Conservation (phyloP, 179 eudicot genomes). For the Beta macrorhiza region DNA sequence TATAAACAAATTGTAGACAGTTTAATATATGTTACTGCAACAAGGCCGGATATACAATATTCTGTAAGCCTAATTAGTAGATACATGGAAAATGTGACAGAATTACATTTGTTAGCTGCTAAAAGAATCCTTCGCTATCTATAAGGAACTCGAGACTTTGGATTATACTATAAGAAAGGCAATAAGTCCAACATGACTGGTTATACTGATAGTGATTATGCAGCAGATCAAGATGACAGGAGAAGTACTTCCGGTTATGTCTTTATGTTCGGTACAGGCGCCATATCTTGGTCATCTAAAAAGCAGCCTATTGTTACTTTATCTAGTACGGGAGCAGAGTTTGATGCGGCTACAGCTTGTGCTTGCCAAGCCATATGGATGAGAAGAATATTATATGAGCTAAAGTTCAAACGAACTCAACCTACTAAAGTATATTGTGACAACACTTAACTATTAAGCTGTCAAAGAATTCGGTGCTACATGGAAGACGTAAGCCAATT, state of each 20-base stretch:
- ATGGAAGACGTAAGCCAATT: slow-evolving; percentile 2
- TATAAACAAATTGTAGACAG: not conserved
- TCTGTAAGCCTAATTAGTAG: slow-evolving; percentile 9
- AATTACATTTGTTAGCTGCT: not conserved
- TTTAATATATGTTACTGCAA: slow-evolving; percentile 6
- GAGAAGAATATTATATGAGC: not conserved
- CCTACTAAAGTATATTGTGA: not conserved
- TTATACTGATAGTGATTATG: slow-evolving; percentile 13
- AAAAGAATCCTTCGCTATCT: slow-evolving; percentile 11
- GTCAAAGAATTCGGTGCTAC: not conserved
- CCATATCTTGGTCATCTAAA: slow-evolving; percentile 6
- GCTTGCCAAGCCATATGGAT: not conserved
- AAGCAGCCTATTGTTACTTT: slow-evolving; percentile 4
- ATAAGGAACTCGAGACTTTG: not conserved
- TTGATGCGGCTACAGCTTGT: slow-evolving; percentile 3
- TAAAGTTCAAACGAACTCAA: not conserved
- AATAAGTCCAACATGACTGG: not conserved
- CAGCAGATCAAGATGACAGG: slow-evolving; percentile 10
- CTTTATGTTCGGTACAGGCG: slow-evolving; percentile 2
- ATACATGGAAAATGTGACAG: not conserved
- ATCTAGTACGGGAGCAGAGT: not conserved
- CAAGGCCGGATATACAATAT: slow-evolving; percentile 9
- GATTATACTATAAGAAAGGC: not conserved
- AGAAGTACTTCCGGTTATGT: slow-evolving; percentile 3
- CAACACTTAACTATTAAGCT: slow-evolving; percentile 5